These are phyloP conservation scores for Plantago rigida DNA, from an alignment of 305 asterid species.

Conservation along the genomic window DNA sequence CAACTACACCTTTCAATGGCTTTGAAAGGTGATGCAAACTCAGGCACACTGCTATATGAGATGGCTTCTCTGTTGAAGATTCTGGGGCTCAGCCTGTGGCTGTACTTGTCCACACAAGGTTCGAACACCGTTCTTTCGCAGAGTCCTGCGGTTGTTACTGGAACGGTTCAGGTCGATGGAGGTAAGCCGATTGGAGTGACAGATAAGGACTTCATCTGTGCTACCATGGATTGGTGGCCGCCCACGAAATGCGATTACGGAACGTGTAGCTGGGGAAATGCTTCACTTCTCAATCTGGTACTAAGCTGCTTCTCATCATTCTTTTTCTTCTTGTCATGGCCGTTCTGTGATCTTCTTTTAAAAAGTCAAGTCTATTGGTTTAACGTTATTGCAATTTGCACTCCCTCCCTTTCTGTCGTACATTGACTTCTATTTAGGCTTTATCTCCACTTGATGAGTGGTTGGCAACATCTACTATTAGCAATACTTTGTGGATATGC, in stretches of 20 bases:
- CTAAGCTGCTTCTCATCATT: not conserved
- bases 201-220: conserved; percentile 62
- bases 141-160: conserved; percentile 28
- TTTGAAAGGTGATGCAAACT: conserved; percentile 19
- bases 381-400: not conserved
- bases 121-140: conserved; percentile 29
- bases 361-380: no score
- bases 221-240: conserved; percentile 92
- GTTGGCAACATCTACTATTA: not conserved
- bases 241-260: conserved; percentile 70
- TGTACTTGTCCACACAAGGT: conserved; percentile 38
- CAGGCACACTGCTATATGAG: conserved; percentile 24
- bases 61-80: conserved; percentile 37
- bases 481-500: no score
- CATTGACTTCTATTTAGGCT: not conserved
- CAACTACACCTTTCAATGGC: conserved; percentile 17
- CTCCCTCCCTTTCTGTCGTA: not conserved
- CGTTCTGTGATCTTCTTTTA: not conserved
- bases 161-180: conserved; percentile 48
- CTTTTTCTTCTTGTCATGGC: not conserved
- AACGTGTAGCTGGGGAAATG: conserved; percentile 72
- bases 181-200: conserved; percentile 32
- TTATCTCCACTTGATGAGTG: not conserved
- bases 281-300: conserved; percentile 80
- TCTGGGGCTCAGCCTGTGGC: conserved; percentile 44